Conservation (phyloP, 371 early-diverging fungal genomes). For the Mucor velutinosus region DNA sequence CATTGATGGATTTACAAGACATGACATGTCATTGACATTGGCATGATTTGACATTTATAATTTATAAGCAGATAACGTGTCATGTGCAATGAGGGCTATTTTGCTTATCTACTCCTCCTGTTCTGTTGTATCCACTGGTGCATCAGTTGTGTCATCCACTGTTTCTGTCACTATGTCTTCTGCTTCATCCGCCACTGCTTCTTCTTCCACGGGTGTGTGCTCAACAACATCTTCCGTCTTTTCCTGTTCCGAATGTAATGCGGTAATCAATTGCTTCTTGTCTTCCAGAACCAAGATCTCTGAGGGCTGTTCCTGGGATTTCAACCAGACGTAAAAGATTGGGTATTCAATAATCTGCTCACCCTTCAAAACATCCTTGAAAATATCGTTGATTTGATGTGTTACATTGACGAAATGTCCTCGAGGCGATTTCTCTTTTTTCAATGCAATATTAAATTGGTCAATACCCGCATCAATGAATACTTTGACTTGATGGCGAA, state of each 20-base stretch:
- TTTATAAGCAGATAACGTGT: neutral
- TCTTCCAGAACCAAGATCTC: conserved; percentile 28
- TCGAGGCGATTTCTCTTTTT: conserved; percentile 36
- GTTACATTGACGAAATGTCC: conserved; percentile 35
- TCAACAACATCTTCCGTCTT: neutral
- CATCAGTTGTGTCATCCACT: neutral
- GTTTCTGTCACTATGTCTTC: neutral
- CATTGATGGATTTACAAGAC: neutral
- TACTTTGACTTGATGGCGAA: conserved; percentile 35
- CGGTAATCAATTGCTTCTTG: conserved; percentile 16
- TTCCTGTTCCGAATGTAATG: neutral
- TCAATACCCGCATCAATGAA: conserved; percentile 38
- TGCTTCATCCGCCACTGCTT: neutral
- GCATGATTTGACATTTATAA: neutral
- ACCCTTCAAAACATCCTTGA: conserved; percentile 29
- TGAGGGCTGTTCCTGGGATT: conserved; percentile 21
- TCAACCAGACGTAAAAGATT: conserved; percentile 41
- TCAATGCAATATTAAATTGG: conserved; percentile 36
- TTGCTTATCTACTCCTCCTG: no score
- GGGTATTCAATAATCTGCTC: conserved; percentile 49
- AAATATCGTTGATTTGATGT: conserved; percentile 19
- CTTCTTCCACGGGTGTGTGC: neutral
- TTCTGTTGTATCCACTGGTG: no score
- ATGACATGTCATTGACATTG: neutral
- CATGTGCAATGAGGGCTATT: no score